Conservation (phyloP, 2,329 filamentous ascomycete genomes). For the Catunica adiposa region DNA sequence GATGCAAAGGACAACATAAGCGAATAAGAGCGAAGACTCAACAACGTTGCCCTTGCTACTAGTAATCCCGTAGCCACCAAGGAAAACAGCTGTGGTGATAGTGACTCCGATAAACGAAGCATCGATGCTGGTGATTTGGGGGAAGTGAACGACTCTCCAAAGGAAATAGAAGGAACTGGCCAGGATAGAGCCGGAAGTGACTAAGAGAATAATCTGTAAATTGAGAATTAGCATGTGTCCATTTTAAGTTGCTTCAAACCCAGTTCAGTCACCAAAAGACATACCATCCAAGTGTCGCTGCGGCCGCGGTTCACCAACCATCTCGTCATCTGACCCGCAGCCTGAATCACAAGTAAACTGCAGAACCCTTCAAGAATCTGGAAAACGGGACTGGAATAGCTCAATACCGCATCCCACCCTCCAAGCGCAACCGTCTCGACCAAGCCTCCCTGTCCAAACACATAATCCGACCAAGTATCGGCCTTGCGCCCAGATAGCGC, state of each 20-base stretch:
- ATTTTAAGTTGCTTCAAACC: background rate
- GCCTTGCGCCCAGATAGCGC: slow-evolving; percentile 45
- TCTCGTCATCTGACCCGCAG: slow-evolving; percentile 79
- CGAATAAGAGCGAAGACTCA: slow-evolving; percentile 86
- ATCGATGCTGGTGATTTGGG: slow-evolving; percentile 81
- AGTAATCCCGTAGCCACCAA: slow-evolving; percentile 85
- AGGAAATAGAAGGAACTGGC: slow-evolving; percentile 91
- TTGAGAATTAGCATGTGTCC: slow-evolving; percentile 20
- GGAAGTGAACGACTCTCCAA: slow-evolving; percentile 86
- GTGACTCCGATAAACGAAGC: slow-evolving; percentile 83
- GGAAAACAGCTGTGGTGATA: slow-evolving; percentile 80
- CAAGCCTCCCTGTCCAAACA: slow-evolving; percentile 73
- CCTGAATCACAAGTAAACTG: slow-evolving; percentile 87
- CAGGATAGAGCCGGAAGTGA: slow-evolving; percentile 78
- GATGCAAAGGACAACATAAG: slow-evolving; percentile 94
- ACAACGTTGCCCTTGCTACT: slow-evolving; percentile 89
- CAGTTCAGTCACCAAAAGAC: background rate
- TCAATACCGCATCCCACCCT: slow-evolving; percentile 72
- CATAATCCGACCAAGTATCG: slow-evolving; percentile 61
- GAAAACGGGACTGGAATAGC: slow-evolving; percentile 86
- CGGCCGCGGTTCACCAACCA: slow-evolving; percentile 88
- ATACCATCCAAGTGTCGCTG: slow-evolving; percentile 94
- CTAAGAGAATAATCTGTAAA: slow-evolving; percentile 66
- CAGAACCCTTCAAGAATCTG: slow-evolving; percentile 94
- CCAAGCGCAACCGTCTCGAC: slow-evolving; percentile 67